Base-by-base conservation (phyloP, 441 rosid genomes). In the Brassica balearica region DNA sequence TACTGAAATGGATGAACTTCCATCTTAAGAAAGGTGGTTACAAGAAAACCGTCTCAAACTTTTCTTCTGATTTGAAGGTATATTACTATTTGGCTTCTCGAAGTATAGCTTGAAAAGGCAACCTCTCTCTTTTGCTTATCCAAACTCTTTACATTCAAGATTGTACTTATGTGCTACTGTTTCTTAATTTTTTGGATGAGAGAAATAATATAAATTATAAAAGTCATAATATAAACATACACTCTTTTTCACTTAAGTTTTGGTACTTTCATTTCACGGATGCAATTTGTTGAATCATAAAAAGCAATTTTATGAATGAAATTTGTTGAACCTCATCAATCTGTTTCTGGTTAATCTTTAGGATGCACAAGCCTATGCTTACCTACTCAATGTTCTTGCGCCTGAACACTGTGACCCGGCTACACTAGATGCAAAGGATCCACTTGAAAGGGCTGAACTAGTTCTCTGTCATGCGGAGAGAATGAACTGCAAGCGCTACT, bases 1-100 rank as follows among this genome's bases (percentile, higher is more conserved):
- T 90, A 65, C 77, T 88, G 46, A 90, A 76, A 82, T 90, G 94
- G 94, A 86, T 90, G 90, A 90, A 90, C 78, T 90, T 87, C 80
- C 92, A 90, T 80, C 87, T 90, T 32, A 85, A 87, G 75, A 90
- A 87, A 84, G 94, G 86, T 1, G 94, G 94, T 64, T 90, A 88
- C 76, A 78, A 87, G 88, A 88, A 83, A 82, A 79, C 84, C 15
- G 87, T 88, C 53, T 62, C 87, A 34, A 90, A 90, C 74, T 90
- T 86, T 81, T 88, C 94, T 72, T 85, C 89, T 1, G 92, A 90
- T 75, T 20, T 90, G 72, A 90, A 88, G 91, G 92, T 23, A 23
- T 23, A 23, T 23, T 23, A 23, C 27, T 23, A 23, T 23, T 23
- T 23, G 27, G 27, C 27, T 23, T 23, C 27, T 23, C 27, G 2